Conservation (phyloP, 139 green algal species). For the Parachlorella kessleri region DNA sequence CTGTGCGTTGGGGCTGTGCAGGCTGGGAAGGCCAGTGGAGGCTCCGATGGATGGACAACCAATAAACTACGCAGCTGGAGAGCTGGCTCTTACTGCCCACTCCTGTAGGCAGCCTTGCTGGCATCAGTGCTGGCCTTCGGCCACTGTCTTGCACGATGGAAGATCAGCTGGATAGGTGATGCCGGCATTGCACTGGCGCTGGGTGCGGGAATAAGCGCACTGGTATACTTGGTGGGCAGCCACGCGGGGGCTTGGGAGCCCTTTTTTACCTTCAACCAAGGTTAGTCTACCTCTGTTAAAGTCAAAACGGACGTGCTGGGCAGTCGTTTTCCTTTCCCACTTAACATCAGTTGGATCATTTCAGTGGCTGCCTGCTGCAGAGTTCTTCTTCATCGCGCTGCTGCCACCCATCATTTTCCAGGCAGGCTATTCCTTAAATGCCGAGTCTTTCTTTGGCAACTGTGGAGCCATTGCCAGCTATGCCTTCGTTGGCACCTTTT, state of each 20-base stretch:
- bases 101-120: no score
- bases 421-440: constrained; percentile 48
- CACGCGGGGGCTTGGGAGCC: no score
- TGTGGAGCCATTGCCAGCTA: constrained; percentile 21
- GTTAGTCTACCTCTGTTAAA: not conserved
- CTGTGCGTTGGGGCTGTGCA: no score
- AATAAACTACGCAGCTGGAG: no score
- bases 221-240: constrained; percentile 22
- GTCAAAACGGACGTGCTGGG: constrained; percentile 20
- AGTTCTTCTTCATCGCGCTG: constrained; percentile 55
- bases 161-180: not conserved
- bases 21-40: no score
- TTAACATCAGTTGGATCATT: no score
- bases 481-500: constrained; percentile 54
- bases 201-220: constrained; percentile 27
- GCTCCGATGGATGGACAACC: no score
- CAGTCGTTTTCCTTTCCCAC: no score
- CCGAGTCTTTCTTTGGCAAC: constrained; percentile 37
- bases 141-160: not conserved
- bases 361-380: constrained; percentile 8
- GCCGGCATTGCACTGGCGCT: constrained; percentile 39
- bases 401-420: constrained; percentile 79
- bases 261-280: not conserved
- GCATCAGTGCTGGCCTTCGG: not conserved
- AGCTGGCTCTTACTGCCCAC: no score